These are phyloP conservation scores for Chalaropsis thielavioides DNA, from an alignment of 2,329 filamentous ascomycete genomes.

Conservation along the genomic window DNA sequence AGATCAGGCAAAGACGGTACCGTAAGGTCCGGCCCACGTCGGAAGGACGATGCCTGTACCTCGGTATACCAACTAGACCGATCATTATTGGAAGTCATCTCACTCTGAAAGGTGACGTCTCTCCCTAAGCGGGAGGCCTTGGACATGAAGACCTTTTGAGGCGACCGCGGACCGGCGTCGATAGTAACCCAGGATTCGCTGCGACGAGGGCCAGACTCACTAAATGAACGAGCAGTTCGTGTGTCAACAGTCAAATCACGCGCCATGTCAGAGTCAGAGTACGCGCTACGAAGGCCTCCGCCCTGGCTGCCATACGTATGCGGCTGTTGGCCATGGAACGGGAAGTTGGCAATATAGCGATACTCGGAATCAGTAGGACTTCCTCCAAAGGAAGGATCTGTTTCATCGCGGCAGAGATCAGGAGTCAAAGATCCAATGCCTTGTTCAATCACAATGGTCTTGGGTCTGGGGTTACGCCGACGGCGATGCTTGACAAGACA, in stretches of 20 bases:
- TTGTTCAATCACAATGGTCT: slow-evolving; percentile 13
- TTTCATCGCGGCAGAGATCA: slow-evolving; percentile 13
- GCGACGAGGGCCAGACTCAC: slow-evolving; percentile 8
- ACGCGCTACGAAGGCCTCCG: slow-evolving; percentile 1
- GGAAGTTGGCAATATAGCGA: slow-evolving; percentile 14
- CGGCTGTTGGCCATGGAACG: slow-evolving; percentile 6
- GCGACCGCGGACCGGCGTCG: slow-evolving; percentile 10
- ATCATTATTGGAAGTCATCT: not conserved
- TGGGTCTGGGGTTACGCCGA: slow-evolving; percentile 20
- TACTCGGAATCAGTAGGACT: slow-evolving; percentile 12
- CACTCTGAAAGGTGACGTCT: slow-evolving; percentile 10
- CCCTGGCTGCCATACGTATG: not conserved
- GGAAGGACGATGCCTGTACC: slow-evolving; percentile 2
- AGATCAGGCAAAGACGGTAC: slow-evolving; percentile 13
- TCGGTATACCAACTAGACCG: slow-evolving; percentile 16
- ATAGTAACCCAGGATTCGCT: slow-evolving; percentile 16
- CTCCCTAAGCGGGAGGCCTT: not conserved
- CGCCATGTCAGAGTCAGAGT: slow-evolving; percentile 13
- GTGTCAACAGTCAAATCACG: slow-evolving; percentile 3
- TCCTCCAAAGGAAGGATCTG: slow-evolving; percentile 6
- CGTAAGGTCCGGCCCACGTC: not conserved
- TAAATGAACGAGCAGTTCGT: not conserved
- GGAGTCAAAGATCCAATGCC: slow-evolving; percentile 10
- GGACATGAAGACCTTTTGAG: slow-evolving; percentile 9
- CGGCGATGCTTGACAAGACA: slow-evolving; percentile 26